These are phyloP conservation scores for Trametes cubensis DNA, from an alignment of 768 basidiomycete species.

Conservation along the genomic window DNA sequence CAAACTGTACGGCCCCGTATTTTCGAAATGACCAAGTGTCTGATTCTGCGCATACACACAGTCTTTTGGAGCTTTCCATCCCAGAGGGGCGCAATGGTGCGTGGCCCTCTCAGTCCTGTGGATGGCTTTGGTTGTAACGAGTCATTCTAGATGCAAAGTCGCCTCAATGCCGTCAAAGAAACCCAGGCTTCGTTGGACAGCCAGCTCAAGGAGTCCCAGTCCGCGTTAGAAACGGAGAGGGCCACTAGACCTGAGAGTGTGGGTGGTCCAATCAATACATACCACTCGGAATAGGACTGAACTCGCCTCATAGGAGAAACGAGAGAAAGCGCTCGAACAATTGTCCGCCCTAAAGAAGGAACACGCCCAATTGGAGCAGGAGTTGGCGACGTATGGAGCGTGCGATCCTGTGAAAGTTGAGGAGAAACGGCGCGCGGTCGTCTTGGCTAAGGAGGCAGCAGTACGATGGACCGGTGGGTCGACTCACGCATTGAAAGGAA, in stretches of 20 bases:
- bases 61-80: conserved; percentile 98
- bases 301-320: conserved; percentile 49
- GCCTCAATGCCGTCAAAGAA: conserved; percentile 54
- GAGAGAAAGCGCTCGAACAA: conserved; percentile 53
- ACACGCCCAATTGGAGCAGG: conserved; percentile 56
- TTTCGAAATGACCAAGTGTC: not conserved
- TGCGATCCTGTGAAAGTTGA: conserved; percentile 85
- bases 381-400: conserved; percentile 77
- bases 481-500: no score
- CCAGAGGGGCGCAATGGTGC: conserved; percentile 76
- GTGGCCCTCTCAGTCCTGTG: not conserved
- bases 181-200: conserved; percentile 42
- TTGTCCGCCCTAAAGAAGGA: conserved; percentile 53
- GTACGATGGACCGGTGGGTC: conserved; percentile 85
- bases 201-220: conserved; percentile 54
- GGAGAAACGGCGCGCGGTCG: conserved; percentile 69
- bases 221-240: conserved; percentile 52
- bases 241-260: conserved; percentile 62
- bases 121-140: no score
- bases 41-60: conserved; percentile 39
- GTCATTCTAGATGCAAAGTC: conserved; percentile 55
- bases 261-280: conserved; percentile 28
- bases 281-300: no score
- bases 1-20: conserved; percentile 69
- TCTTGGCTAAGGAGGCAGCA: conserved; percentile 81